phyloP scores from a whole-genome alignment of 2,329 filamentous ascomycete genomes.

The Xylaria sp. region DNA sequence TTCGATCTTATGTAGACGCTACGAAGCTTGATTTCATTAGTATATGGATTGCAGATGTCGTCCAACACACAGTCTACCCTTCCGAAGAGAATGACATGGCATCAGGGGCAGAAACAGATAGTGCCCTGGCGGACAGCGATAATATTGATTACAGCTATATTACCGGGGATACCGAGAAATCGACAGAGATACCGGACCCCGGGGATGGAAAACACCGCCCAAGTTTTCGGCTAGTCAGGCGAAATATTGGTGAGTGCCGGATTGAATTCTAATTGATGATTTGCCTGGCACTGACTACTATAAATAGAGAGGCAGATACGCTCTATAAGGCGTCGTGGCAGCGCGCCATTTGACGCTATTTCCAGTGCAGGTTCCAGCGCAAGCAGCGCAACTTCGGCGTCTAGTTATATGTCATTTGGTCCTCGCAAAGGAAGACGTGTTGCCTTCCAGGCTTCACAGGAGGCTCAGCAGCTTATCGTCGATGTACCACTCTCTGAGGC shows the following conservation, averaged over 20 bases:
- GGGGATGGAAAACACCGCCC: too few relatives aligned
- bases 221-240: too few relatives aligned
- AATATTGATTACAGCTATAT: background rate
- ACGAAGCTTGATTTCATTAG: background rate
- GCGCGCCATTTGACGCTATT: background rate
- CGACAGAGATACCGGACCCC: too few relatives aligned
- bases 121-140: background rate
- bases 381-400: background rate
- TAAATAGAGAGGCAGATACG: background rate
- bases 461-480: background rate
- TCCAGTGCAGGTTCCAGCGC: background rate
- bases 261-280: background rate
- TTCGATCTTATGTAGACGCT: background rate
- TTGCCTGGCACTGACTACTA: too few relatives aligned
- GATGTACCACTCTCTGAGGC: too few relatives aligned
- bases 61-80: background rate
- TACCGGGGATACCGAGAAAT: background rate
- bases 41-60: background rate
- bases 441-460: slow-evolving; percentile 1
- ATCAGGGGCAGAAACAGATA: background rate
- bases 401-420: slow-evolving; percentile 19
- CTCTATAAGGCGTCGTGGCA: too few relatives aligned
- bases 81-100: background rate
- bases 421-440: slow-evolving; percentile 20
- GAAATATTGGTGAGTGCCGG: background rate